Base-by-base conservation (phyloP, 495 filamentous ascomycete genomes). In the Elasticomyces elasticus region DNA sequence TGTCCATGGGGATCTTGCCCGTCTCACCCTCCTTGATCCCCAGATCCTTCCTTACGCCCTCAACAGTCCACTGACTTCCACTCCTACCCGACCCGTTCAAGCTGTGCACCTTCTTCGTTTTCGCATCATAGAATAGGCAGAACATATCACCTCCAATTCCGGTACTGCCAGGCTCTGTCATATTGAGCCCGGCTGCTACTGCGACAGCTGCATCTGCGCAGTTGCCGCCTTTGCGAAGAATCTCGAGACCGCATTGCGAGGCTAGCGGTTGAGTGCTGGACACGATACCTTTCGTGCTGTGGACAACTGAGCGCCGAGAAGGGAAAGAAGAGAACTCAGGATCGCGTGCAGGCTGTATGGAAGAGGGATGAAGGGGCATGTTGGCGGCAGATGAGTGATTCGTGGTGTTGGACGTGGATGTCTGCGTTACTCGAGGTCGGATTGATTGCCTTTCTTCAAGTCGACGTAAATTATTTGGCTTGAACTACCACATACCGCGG, bases 61-160 rank as follows among this genome's bases (percentile, higher is more conserved):
- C 81, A 6, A 95, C 73, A 0, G 84, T 86, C 31, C 70, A 79
- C 20, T 79, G 78, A n/a, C 67, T 72, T 1, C 86, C 81, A 3
- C 88, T 81, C 19, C 94, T 79, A 15, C 92, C 92, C 1, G 89
- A 95, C 24, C 90, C 94, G 69, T 98, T 98, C 57, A 98, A 69
- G 9, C 87, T 85, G 55, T 81, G 83, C 11, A 96, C 80, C 53
- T 83, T 86, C 61, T 83, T 83, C 0, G 83, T 91, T 59, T 84
- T 79, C 46, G 86, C 84, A 63, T 88, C 76, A 71, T 94, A 97
- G 76, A 82, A 97, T 10, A 98, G 82, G 67, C 88, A 94, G 75
- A 98, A 98, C 82, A 95, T 89, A 71, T 98, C 92, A 28, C 92
- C 92, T 54, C 94, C 92, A 57, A 98, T 95, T n/a, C 92, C 92